phyloP scores from a whole-genome alignment of 352 stramenopile species.

The Globisporangium nagaii region DNA sequence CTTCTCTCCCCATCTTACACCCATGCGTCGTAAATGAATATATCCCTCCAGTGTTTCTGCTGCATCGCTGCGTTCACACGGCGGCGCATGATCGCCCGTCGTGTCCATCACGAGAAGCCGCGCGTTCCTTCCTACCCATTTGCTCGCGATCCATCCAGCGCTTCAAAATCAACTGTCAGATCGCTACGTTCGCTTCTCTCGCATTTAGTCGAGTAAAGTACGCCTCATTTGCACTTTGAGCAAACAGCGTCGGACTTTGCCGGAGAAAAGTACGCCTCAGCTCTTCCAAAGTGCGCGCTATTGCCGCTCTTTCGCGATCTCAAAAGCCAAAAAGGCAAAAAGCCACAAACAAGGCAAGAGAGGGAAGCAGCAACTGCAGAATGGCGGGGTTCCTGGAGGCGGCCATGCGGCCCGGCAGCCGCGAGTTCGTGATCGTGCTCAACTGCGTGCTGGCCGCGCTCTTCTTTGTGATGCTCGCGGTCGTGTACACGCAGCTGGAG shows the following conservation, averaged over 20 bases:
- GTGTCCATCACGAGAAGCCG: too few species aligned
- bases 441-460: slow-evolving; percentile 68
- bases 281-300: background rate
- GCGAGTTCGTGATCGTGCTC: slow-evolving; percentile 67
- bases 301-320: background rate
- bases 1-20: too few species aligned
- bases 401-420: slow-evolving; percentile 57
- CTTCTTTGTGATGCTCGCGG: slow-evolving; percentile 64
- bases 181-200: too few species aligned
- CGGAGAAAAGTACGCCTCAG: background rate
- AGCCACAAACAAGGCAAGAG: background rate
- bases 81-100: too few species aligned
- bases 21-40: too few species aligned
- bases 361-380: background rate
- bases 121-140: too few species aligned
- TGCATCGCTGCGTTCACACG: too few species aligned
- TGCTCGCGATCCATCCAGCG: too few species aligned
- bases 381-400: slow-evolving; percentile 41
- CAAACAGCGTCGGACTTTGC: background rate
- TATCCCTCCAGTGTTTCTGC: too few species aligned
- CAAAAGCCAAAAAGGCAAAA: background rate
- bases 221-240: background rate
- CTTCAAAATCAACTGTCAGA: too few species aligned
- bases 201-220: background rate
- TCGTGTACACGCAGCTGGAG: slow-evolving; percentile 79